Evolutionary conservation across 805 yeast species (phyloP), one percentile per base, ranked within the genome.

Genomic region (Tetrapisispora namnaoensis): DNA sequence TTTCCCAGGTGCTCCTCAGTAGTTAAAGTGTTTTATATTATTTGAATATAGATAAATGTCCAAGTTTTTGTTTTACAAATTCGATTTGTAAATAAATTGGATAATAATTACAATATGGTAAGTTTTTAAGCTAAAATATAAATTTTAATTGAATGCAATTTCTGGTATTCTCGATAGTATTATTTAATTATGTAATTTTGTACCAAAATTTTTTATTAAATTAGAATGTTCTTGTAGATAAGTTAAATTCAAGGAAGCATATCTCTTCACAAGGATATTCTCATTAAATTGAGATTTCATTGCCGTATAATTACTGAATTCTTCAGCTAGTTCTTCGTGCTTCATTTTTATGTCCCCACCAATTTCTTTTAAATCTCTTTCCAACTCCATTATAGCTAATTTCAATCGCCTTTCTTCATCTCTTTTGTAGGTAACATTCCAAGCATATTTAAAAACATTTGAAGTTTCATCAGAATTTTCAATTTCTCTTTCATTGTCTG

Each of bases 261-360:
- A 50, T 18, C 42, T 49, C 24, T 49, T 51, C 10, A 60, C 45
- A 5, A 59, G 34, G 10, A 50, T 49, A 16, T 46, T 36, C 7
- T 30, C 37, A 38, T 76, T 51, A 50, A 76, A 70, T 1, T 62
- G 61, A 2, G 74, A 62, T 55, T 77, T 76, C 63, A 75, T 80
- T 46, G 69, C 70, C 54, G 83, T 65, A 51, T 77, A 82, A 45
- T 74, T 77, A 46, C 81, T 80, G 18, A 82, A 67, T 59, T 81
- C 84, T 45, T 78, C 74, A 0, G 90, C 89, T 3, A 83, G 54
- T 1, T 62, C 55, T 56, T 84, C 91, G 61, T 84, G 86, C n/a
- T 68, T 73, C 22, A 54, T 51, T 47, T 73, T 77, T 22, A 84
- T 72, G 3, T 73, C 78, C 18, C 58, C 51, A 51, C 74, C 77